Percentiles rank a stretch among this genome's conserved stretches.
Evolutionary conservation across 2,329 filamentous ascomycete species (phyloP).

Genomic region (Coniosporium tulheliwenetii): DNA sequence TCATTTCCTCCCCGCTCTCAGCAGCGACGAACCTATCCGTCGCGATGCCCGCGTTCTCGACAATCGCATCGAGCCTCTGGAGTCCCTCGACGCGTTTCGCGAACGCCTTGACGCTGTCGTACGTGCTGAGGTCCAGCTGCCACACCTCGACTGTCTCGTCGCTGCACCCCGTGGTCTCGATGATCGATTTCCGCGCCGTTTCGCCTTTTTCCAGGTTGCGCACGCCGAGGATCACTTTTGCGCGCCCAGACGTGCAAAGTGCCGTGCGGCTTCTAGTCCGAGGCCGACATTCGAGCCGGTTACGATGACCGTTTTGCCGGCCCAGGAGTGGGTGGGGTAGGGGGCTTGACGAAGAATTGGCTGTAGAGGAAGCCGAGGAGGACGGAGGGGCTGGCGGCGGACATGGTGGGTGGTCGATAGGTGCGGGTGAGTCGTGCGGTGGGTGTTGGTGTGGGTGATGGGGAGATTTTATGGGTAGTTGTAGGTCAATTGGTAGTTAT

Average conservation of each 20-base stretch:
- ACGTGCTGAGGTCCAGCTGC: conserved; percentile 26
- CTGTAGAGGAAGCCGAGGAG: conserved; percentile 19
- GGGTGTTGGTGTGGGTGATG: no score
- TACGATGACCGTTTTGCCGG: conserved; percentile 27
- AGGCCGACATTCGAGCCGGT: conserved; percentile 34
- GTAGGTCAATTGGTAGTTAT: no score
- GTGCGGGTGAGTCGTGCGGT: no score
- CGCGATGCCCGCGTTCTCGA: conserved; percentile 20
- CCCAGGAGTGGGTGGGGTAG: conserved; percentile 14
- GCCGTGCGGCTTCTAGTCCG: conserved; percentile 28
- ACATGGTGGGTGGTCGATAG: no score
- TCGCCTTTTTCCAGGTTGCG: conserved; percentile 28
- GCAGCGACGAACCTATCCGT: conserved; percentile 14
- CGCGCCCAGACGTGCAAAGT: conserved; percentile 24
- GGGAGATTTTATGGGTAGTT: no score
- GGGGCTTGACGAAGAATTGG: conserved; percentile 24
- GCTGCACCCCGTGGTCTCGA: no score
- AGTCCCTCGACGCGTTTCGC: conserved; percentile 15
- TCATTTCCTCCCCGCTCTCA: conserved; percentile 30
- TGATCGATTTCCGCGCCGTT: conserved; percentile 23
- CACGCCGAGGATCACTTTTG: conserved; percentile 28
- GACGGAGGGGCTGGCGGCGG: background rate
- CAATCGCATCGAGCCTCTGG: conserved; percentile 16
- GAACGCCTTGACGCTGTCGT: conserved; percentile 21
- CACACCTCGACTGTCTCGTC: conserved; percentile 26